Evolutionary conservation across 2,329 filamentous ascomycete genomes (phyloP).

Genomic region (Ceratocystis alfenasii): DNA sequence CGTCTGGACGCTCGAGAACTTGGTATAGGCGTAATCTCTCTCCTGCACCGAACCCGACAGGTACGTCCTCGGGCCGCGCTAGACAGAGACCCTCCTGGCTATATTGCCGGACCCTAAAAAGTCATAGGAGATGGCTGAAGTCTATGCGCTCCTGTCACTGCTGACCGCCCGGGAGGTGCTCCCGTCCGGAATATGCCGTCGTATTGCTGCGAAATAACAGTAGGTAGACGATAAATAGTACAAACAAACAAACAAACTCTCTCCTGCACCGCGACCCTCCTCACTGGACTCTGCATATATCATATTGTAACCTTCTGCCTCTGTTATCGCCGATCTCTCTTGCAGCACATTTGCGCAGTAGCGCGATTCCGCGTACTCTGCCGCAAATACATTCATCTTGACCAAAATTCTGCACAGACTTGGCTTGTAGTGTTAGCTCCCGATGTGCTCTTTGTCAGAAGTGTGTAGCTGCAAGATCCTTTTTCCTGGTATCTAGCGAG

Average conservation of each 20-base stretch:
- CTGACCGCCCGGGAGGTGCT: no score
- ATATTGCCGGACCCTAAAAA: no score
- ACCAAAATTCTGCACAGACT: constrained; percentile 29
- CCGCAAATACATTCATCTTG: constrained; percentile 29
- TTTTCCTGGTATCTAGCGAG: constrained; percentile 32
- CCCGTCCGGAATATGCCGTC: no score
- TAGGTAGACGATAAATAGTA: no score
- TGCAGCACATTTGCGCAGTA: constrained; percentile 30
- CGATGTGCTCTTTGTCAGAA: constrained; percentile 25
- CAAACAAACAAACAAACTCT: constrained; percentile 23
- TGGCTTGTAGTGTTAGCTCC: constrained; percentile 29
- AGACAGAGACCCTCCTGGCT: no score
- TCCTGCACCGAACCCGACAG: no score
- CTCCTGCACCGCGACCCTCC: constrained; percentile 34
- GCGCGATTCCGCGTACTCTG: constrained; percentile 32
- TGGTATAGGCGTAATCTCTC: no score
- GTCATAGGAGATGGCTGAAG: no score
- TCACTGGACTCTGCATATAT: constrained; percentile 31
- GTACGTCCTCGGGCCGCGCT: no score
- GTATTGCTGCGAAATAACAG: no score
- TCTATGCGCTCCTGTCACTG: no score
- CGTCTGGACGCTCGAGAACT: no score
- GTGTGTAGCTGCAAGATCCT: constrained; percentile 29
- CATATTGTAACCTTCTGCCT: constrained; percentile 32
- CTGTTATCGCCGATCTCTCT: constrained; percentile 27